A percentile compares a stretch with the other conserved stretches of the same genome.
Conservation (phyloP, 2,329 filamentous ascomycete genomes). For the Dactylellina haptotyla region DNA sequence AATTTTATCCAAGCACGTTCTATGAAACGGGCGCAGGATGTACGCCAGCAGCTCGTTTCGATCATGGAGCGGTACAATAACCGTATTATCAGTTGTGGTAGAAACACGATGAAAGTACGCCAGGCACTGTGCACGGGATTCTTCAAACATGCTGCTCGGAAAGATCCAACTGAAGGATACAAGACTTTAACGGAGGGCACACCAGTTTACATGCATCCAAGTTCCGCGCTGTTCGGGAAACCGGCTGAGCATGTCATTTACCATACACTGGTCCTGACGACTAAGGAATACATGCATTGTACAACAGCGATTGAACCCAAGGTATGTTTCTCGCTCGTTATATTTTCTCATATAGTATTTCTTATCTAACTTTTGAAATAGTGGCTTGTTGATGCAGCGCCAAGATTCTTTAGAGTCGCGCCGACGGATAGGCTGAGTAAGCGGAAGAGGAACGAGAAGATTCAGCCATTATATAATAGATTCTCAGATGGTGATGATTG, state of each 20-base stretch:
- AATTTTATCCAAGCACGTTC: slow-evolving; percentile 95
- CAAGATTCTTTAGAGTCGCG: slow-evolving; percentile 98
- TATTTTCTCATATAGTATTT: neutral
- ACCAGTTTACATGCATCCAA: slow-evolving; percentile 92
- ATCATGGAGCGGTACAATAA: slow-evolving; percentile 95
- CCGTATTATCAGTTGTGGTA: slow-evolving; percentile 81
- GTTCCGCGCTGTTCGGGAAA: slow-evolving; percentile 91
- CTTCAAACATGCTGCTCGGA: slow-evolving; percentile 93
- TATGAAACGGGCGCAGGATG: slow-evolving; percentile 89
- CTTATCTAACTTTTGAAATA: slow-evolving; percentile 55
- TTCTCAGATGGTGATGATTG: slow-evolving; percentile 94
- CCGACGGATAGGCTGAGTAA: slow-evolving; percentile 86
- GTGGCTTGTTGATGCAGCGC: slow-evolving; percentile 92
- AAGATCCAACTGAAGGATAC: slow-evolving; percentile 95
- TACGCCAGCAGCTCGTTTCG: slow-evolving; percentile 87
- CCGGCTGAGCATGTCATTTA: slow-evolving; percentile 97
- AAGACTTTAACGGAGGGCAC: slow-evolving; percentile 97
- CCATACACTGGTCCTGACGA: slow-evolving; percentile 87
- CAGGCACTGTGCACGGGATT: slow-evolving; percentile 91
- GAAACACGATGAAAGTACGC: slow-evolving; percentile 85
- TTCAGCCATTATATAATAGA: slow-evolving; percentile 93
- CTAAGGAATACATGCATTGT: slow-evolving; percentile 97
- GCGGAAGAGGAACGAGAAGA: slow-evolving; percentile 90
- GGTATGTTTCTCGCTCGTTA: slow-evolving; percentile 59
- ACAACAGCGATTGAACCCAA: slow-evolving; percentile 94